Evolutionary conservation across 345 rosid genomes (phyloP).

Genomic region (Psidium friedrichsthalianum): DNA sequence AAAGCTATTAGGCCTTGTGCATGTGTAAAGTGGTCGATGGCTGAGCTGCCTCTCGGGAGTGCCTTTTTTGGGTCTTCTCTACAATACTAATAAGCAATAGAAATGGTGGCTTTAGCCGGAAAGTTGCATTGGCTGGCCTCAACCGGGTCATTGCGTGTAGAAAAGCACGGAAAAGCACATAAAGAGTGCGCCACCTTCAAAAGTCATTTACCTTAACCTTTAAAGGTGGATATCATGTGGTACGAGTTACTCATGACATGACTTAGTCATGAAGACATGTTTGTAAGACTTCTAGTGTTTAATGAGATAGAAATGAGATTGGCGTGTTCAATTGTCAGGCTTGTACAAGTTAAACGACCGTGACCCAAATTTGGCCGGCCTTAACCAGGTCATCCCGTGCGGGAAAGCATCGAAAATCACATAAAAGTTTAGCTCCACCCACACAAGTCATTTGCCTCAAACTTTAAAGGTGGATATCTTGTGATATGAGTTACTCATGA

Average conservation of each 20-base stretch:
- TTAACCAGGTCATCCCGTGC: neutral
- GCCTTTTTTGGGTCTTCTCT: neutral
- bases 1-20: neutral
- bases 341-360: neutral
- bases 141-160: neutral
- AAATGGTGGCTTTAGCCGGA: neutral
- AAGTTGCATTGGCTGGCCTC: neutral
- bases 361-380: neutral
- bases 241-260: neutral
- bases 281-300: neutral
- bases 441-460: neutral
- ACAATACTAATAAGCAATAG: neutral
- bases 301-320: neutral
- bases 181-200: neutral
- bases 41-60: neutral
- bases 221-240: neutral
- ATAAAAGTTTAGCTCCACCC: neutral
- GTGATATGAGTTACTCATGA: neutral
- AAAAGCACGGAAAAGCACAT: neutral
- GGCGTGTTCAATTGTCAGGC: neutral
- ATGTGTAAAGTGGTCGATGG: neutral
- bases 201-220: neutral
- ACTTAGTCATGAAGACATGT: neutral
- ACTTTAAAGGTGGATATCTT: neutral
- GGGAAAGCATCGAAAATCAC: neutral